Evolutionary conservation across 768 basidiomycete genomes (phyloP).

Genomic region (Mycena alexandri): DNA sequence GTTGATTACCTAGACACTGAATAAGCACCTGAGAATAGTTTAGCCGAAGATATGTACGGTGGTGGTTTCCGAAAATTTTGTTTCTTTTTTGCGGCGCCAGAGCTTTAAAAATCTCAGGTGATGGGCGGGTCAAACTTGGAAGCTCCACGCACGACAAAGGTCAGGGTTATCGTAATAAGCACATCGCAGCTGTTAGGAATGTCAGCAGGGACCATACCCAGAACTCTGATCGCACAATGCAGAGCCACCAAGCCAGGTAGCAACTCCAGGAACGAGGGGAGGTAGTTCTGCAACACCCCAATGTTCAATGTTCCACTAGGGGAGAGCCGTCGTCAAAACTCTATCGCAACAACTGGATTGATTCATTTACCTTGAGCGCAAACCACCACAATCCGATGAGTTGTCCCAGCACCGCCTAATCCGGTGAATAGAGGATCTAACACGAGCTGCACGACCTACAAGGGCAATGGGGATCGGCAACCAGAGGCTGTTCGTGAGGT

Average conservation of each 20-base stretch:
- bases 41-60: too few relatives aligned
- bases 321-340: not conserved
- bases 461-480: not conserved
- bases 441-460: not conserved
- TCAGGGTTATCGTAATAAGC: constrained; percentile 3
- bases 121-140: not conserved
- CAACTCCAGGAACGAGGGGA: not conserved
- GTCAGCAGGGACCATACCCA: not conserved
- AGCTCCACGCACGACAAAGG: not conserved
- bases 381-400: constrained; percentile 3
- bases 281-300: not conserved
- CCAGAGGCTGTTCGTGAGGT: not conserved
- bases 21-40: too few relatives aligned
- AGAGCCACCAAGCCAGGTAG: not conserved
- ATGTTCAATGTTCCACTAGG: constrained; percentile 1
- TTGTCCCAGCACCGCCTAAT: constrained; percentile 2
- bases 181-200: not conserved
- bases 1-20: too few relatives aligned
- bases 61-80: not conserved
- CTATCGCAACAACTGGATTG: not conserved
- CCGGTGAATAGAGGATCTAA: not conserved
- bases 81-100: not conserved
- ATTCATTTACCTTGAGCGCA: not conserved
- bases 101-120: not conserved
- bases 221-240: not conserved